Evolutionary conservation across 345 rosid species (phyloP).

Genomic region (Populus euphratica): DNA sequence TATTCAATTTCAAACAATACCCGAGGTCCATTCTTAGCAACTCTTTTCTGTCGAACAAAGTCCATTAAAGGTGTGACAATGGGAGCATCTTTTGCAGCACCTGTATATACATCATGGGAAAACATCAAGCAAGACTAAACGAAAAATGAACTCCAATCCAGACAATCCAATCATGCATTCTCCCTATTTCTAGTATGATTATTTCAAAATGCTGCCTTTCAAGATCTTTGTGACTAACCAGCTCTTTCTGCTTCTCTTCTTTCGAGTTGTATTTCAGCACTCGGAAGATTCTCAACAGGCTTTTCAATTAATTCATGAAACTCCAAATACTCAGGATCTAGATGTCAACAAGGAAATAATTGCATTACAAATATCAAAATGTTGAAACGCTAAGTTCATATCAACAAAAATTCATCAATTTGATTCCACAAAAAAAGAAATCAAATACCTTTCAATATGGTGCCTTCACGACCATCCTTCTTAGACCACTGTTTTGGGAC

Average conservation of each 20-base stretch:
- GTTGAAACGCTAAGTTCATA: conserved; percentile 8
- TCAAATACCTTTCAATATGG: conserved; percentile 47
- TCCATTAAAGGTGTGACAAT: conserved; percentile 78
- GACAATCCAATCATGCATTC: background rate
- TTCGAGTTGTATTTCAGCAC: conserved; percentile 72
- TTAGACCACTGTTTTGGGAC: conserved; percentile 55
- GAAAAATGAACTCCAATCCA: background rate
- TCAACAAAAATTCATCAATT: conserved; percentile 3
- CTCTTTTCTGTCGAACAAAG: conserved; percentile 71
- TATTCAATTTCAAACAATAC: conserved; percentile 26
- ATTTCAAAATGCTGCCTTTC: background rate
- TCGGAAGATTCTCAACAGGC: conserved; percentile 77
- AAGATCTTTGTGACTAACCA: conserved; percentile 34
- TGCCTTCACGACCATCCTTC: conserved; percentile 71
- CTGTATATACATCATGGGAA: conserved; percentile 20
- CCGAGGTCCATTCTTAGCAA: conserved; percentile 53
- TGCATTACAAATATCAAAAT: conserved; percentile 13
- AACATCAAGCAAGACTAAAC: background rate
- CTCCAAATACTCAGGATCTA: conserved; percentile 79
- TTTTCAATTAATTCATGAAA: conserved; percentile 63
- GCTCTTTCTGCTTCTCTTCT: conserved; percentile 65
- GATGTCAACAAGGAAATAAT: conserved; percentile 27
- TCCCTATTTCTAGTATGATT: background rate
- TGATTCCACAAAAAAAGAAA: background rate
- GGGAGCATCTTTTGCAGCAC: conserved; percentile 43